These are phyloP conservation scores for Phytophthora colocasiae DNA, from an alignment of 352 stramenopile genomes.

Conservation along the genomic window DNA sequence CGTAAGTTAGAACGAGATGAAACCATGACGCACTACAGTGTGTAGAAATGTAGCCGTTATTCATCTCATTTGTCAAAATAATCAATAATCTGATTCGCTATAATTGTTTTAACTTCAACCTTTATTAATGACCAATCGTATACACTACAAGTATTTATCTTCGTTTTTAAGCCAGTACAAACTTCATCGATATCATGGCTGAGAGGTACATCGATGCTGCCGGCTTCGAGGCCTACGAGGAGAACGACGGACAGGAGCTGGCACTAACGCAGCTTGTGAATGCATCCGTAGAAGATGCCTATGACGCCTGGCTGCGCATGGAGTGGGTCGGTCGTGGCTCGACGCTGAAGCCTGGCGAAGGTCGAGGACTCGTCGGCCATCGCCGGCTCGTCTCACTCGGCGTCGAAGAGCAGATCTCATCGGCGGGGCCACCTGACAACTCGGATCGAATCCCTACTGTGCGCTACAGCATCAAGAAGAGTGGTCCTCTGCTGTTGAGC, in stretches of 20 bases:
- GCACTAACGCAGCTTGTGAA: slow-evolving; percentile 50
- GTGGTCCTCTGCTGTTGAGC: slow-evolving; percentile 50
- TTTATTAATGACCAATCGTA: slow-evolving; percentile 1
- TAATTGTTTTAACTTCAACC: slow-evolving; percentile 4
- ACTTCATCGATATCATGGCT: slow-evolving; percentile 12
- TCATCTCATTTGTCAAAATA: slow-evolving; percentile 12
- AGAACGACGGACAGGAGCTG: slow-evolving; percentile 62
- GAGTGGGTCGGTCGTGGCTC: slow-evolving; percentile 46
- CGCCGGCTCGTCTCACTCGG: slow-evolving; percentile 46
- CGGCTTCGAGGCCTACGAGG: slow-evolving; percentile 51
- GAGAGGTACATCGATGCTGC: slow-evolving; percentile 50
- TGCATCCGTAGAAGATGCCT: slow-evolving; percentile 37
- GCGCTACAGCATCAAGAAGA: slow-evolving; percentile 56
- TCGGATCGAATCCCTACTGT: slow-evolving; percentile 54
- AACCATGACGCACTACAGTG: too few species aligned
- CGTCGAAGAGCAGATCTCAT: slow-evolving; percentile 66
- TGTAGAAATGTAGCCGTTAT: too few species aligned
- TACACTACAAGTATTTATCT: too few species aligned
- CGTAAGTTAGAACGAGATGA: not conserved
- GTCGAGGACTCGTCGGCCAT: slow-evolving; percentile 54
- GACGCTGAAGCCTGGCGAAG: slow-evolving; percentile 44
- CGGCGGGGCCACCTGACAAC: slow-evolving; percentile 45
- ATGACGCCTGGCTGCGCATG: slow-evolving; percentile 60
- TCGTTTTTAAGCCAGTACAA: slow-evolving; percentile 7
- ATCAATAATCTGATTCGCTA: slow-evolving; percentile 4